phyloP scores from a whole-genome alignment of 2,329 filamentous ascomycete genomes.

The Colletotrichum filicis region DNA sequence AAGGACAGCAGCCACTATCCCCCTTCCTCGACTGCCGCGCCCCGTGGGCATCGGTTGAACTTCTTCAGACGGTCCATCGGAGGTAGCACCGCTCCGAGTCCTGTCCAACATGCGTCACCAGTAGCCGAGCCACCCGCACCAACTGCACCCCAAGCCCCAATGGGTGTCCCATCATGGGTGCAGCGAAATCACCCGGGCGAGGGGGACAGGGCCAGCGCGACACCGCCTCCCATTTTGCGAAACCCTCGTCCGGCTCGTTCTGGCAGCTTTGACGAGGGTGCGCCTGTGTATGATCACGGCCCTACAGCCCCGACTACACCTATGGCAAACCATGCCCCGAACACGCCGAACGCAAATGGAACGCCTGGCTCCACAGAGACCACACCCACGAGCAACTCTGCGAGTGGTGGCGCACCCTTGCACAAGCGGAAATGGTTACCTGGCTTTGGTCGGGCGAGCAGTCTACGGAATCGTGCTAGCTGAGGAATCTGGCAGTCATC shows the following conservation, averaged over 20 bases:
- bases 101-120: slow-evolving; percentile 38
- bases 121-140: slow-evolving; percentile 33
- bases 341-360: slow-evolving; percentile 11
- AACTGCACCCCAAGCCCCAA: slow-evolving; percentile 27
- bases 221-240: slow-evolving; percentile 66
- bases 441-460: slow-evolving; percentile 44
- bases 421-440: slow-evolving; percentile 45
- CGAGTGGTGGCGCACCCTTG: slow-evolving; percentile 8
- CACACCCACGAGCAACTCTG: slow-evolving; percentile 22
- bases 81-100: slow-evolving; percentile 41
- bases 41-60: slow-evolving; percentile 58
- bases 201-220: slow-evolving; percentile 60
- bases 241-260: slow-evolving; percentile 43
- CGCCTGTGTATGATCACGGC: slow-evolving; percentile 7
- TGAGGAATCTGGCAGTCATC: slow-evolving; percentile 14
- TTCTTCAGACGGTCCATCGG: slow-evolving; percentile 63
- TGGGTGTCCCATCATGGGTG: slow-evolving; percentile 54
- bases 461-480: slow-evolving; percentile 42
- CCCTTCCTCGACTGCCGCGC: slow-evolving; percentile 57
- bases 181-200: slow-evolving; percentile 48
- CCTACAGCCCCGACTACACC: slow-evolving; percentile 9
- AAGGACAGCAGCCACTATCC: slow-evolving; percentile 56
- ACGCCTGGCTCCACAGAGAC: slow-evolving; percentile 9
- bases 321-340: neutral
- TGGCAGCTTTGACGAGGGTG: slow-evolving; percentile 34